Base-by-base conservation (phyloP, 2,329 filamentous ascomycete species). In the Botrytis medusae region DNA sequence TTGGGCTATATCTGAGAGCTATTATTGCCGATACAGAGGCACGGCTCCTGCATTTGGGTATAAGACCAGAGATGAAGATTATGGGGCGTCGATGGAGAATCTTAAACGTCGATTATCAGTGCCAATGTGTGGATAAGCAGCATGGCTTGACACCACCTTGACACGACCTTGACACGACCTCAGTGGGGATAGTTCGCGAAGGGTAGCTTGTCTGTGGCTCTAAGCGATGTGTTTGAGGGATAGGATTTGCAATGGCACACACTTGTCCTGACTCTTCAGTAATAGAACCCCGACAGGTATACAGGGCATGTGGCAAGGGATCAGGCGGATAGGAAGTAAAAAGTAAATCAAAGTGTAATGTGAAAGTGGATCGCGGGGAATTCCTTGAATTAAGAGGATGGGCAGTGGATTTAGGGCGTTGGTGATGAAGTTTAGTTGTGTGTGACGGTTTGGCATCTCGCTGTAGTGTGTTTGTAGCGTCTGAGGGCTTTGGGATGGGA, bases 71-170 rank as follows among this genome's bases (percentile, higher is more conserved):
- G 48, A 57, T 42, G 48, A 57, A 32, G 34, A 68, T 67, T 57
- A 69, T 48, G n/a, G 48, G 48, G 65, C n/a, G 65, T 42, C 65
- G 48, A 42, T 68, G 65, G 64, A 54, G 65, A 32, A 57, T 57
- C 34, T 40, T 42, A 42, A 68, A 25, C 34, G 22, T 69, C 48
- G 37, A 57, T 25, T 42, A 42, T 57, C 65, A 57, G 65, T 69
- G 65, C 18, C 48, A 29, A 25, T 20, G 18, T 57, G 48, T 42
- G 65, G 48, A 57, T n/a, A 59, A 32, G 25, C n/a, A 57, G 18
- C 48, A 68, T 54, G 12, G n/a, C 34, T 69, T 69, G 34, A 57
- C 61, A 63, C 25, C 44, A 37, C 14, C 44, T 48, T 46, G n/a
- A 46, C 40, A 25, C 18, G 62, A 34, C 64, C n/a, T 68, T 51